phyloP scores from a whole-genome alignment of 352 stramenopile genomes.

The Globisporangium acanthophoron region DNA sequence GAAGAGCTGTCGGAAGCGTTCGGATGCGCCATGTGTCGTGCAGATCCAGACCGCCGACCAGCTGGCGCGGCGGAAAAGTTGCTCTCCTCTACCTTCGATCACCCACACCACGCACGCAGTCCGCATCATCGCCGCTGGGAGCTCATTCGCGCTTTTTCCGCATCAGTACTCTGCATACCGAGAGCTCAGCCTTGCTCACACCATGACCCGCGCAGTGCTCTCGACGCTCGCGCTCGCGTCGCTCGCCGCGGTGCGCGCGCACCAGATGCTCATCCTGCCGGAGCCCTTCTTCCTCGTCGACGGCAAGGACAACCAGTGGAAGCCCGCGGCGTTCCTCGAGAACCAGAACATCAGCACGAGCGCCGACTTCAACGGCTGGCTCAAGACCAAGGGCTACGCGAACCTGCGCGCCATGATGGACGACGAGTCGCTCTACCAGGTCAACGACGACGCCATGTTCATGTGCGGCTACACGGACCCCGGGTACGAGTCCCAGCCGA shows the following conservation, averaged over 20 bases:
- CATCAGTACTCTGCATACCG: neutral
- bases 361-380: constrained; percentile 35
- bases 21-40: neutral
- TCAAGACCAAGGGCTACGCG: constrained; percentile 31
- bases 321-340: constrained; percentile 42
- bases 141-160: constrained; percentile 4
- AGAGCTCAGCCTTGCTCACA: neutral
- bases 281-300: constrained; percentile 54
- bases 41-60: neutral
- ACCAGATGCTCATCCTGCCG: constrained; percentile 38
- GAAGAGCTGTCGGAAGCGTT: neutral
- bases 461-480: constrained; percentile 49
- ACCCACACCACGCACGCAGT: neutral
- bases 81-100: neutral
- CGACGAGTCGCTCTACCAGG: constrained; percentile 41
- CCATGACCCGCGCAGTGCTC: constrained; percentile 4
- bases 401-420: constrained; percentile 49
- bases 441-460: constrained; percentile 44
- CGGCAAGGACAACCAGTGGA: constrained; percentile 17
- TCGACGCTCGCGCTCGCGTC: neutral
- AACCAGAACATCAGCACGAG: constrained; percentile 43
- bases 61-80: neutral
- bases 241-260: constrained; percentile 15
- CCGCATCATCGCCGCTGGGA: neutral
- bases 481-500: constrained; percentile 32